Evolutionary conservation across 2,329 filamentous ascomycete genomes (phyloP).

Genomic region (Paraconiothyrium brasiliense): DNA sequence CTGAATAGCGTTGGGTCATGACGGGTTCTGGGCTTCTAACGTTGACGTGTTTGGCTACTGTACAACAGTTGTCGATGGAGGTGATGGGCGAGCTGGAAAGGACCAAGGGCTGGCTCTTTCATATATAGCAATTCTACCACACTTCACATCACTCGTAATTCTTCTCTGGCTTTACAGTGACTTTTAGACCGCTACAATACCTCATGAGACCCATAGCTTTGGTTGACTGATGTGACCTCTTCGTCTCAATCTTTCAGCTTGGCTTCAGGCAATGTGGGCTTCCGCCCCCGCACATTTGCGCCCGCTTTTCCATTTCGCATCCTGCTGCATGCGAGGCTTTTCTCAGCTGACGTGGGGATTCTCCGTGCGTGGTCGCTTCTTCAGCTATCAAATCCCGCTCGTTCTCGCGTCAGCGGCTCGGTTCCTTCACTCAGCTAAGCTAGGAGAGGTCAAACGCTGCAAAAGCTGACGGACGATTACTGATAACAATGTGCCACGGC

Average conservation of each 20-base stretch:
- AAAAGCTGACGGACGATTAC: background rate
- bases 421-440: background rate
- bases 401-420: slow-evolving; percentile 10
- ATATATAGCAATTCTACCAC: slow-evolving; percentile 40
- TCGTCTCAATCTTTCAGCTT: background rate
- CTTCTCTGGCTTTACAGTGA: slow-evolving; percentile 13
- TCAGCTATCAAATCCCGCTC: background rate
- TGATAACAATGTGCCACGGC: background rate
- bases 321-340: background rate
- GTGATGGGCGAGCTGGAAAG: slow-evolving; percentile 28
- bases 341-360: slow-evolving; percentile 8
- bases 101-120: slow-evolving; percentile 48
- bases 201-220: background rate
- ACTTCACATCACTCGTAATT: slow-evolving; percentile 20
- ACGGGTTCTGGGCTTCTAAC: slow-evolving; percentile 18
- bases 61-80: slow-evolving; percentile 14
- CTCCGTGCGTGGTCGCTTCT: slow-evolving; percentile 1
- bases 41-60: slow-evolving; percentile 20
- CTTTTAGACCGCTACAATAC: slow-evolving; percentile 12
- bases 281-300: background rate
- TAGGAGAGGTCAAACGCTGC: too few relatives aligned
- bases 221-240: background rate
- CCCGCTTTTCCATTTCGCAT: background rate
- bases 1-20: slow-evolving; percentile 38
- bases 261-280: background rate